Percentiles rank a stretch among this genome's conserved stretches.
These are phyloP conservation scores for Colletotrichum agaves DNA, from an alignment of 2,329 filamentous ascomycete genomes.

Conservation along the genomic window DNA sequence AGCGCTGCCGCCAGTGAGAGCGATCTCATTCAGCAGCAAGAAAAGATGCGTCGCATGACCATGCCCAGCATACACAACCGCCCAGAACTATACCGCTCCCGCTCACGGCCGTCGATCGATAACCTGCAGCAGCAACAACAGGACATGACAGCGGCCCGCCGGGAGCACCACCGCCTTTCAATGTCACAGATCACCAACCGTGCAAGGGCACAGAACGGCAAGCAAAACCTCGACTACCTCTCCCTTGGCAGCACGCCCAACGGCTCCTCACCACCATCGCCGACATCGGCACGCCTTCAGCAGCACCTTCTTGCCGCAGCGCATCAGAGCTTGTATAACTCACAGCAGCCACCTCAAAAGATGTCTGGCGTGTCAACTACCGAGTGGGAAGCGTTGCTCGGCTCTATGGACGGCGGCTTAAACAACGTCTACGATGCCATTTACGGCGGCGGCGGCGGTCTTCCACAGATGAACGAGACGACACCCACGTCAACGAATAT, in stretches of 20 bases:
- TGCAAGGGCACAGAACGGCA: constrained; percentile 43
- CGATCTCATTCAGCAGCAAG: constrained; percentile 65
- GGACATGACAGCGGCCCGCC: constrained; percentile 53
- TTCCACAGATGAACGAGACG: constrained; percentile 57
- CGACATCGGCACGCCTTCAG: constrained; percentile 55
- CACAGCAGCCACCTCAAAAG: constrained; percentile 52
- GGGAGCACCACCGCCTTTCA: constrained; percentile 59
- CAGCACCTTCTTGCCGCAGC: constrained; percentile 38
- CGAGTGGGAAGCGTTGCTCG: constrained; percentile 86
- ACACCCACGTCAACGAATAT: constrained; percentile 50
- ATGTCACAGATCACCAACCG: constrained; percentile 55
- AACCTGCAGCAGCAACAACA: constrained; percentile 43
- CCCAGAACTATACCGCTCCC: constrained; percentile 52
- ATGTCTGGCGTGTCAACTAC: constrained; percentile 64
- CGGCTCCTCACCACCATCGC: constrained; percentile 62
- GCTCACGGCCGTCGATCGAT: constrained; percentile 62
- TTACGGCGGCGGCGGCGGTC: constrained; percentile 72
- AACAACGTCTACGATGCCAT: constrained; percentile 88
- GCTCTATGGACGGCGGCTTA: constrained; percentile 81
- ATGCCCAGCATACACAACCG: constrained; percentile 54
- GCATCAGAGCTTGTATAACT: constrained; percentile 47
- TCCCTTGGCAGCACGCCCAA: constrained; percentile 59
- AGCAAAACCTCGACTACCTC: constrained; percentile 69
- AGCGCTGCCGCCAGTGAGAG: constrained; percentile 62
- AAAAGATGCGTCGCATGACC: constrained; percentile 67